A percentile compares a stretch with the other conserved stretches of the same genome.
Evolutionary conservation across 495 filamentous ascomycete species (phyloP).

Genomic region (Pyrenula aspistea): DNA sequence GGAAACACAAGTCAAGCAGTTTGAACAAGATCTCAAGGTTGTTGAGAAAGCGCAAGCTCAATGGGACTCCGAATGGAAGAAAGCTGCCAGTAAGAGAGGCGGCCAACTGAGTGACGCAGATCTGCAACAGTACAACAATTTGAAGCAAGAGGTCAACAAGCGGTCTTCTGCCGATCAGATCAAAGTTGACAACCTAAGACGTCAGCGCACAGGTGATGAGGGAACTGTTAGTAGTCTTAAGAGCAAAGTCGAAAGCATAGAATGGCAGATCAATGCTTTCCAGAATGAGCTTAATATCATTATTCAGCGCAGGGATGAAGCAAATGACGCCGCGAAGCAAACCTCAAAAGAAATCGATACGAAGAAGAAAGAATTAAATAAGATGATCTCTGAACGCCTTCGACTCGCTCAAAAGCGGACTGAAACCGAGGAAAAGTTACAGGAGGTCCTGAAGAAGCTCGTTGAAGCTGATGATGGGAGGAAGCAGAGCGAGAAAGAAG

Average conservation of each 20-base stretch:
- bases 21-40: conserved; percentile 66
- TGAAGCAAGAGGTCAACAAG: conserved; percentile 77
- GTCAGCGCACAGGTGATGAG: conserved; percentile 79
- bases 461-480: conserved; percentile 71
- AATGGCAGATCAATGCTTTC: conserved; percentile 61
- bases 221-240: conserved; percentile 77
- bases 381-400: conserved; percentile 71
- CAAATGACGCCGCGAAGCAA: conserved; percentile 48
- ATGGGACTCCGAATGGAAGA: conserved; percentile 80
- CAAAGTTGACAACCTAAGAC: conserved; percentile 69
- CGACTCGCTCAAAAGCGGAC: conserved; percentile 66
- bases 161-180: conserved; percentile 71
- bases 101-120: conserved; percentile 76
- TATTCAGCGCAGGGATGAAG: conserved; percentile 48
- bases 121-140: conserved; percentile 76
- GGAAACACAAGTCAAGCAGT: conserved; percentile 47
- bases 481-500: conserved; percentile 72
- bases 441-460: conserved; percentile 65
- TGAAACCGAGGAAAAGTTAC: conserved; percentile 83
- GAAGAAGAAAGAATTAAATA: conserved; percentile 86
- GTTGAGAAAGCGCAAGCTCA: conserved; percentile 83
- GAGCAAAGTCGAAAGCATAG: conserved; percentile 67
- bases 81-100: conserved; percentile 72
- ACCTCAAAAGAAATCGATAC: conserved; percentile 64
- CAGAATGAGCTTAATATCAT: conserved; percentile 60